phyloP scores from a whole-genome alignment of 768 basidiomycete species.

The Leccinum truebloodii region DNA sequence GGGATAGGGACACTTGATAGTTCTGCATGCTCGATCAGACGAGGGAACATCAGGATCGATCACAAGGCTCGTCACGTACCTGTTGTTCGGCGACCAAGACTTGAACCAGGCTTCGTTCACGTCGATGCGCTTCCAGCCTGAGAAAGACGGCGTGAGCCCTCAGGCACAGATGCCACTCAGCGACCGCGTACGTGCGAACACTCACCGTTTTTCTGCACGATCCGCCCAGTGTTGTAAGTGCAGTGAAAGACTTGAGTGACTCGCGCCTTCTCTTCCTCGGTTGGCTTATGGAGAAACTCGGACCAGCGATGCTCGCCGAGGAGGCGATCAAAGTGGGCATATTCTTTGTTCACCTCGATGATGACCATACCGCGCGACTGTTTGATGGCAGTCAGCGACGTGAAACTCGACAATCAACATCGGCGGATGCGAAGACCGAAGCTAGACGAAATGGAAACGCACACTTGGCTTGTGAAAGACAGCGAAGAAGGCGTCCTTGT shows the following conservation, averaged over 20 bases:
- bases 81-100: slow-evolving; percentile 25
- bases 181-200: not conserved
- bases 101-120: slow-evolving; percentile 47
- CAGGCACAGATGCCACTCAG: not conserved
- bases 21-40: slow-evolving; percentile 17
- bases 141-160: not conserved
- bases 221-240: slow-evolving; percentile 36
- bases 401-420: not conserved
- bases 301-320: slow-evolving; percentile 47
- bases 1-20: slow-evolving; percentile 44
- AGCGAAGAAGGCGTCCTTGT: slow-evolving; percentile 36
- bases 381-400: slow-evolving; percentile 2
- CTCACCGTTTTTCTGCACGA: slow-evolving; percentile 48
- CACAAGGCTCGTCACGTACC: slow-evolving; percentile 7
- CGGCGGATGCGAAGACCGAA: not conserved
- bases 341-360: slow-evolving; percentile 40
- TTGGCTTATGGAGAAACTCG: slow-evolving; percentile 37
- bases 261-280: slow-evolving; percentile 28
- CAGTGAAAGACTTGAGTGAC: slow-evolving; percentile 43
- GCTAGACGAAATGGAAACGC: slow-evolving; percentile 18
- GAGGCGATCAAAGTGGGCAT: slow-evolving; percentile 33
- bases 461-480: slow-evolving; percentile 49
- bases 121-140: slow-evolving; percentile 50
- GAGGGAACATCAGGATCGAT: not conserved
- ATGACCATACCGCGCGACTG: slow-evolving; percentile 48